Evolutionary conservation across 768 basidiomycete species (phyloP), one percentile per base, ranked within the genome.

Genomic region (Trametes villosa): DNA sequence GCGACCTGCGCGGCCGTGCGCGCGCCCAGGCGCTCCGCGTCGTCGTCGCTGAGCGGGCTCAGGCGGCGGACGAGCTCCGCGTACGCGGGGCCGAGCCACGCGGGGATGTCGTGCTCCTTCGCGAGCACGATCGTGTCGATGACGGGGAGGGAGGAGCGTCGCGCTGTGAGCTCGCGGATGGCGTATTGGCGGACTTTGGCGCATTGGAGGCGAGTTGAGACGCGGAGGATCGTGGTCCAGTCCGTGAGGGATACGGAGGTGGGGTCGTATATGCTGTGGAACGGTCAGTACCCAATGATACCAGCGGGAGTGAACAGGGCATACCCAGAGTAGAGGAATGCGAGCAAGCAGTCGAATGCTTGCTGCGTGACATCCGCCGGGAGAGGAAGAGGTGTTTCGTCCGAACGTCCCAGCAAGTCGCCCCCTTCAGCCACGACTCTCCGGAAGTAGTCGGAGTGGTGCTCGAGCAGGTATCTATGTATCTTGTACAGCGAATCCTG

Each of bases 301-400:
- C 12, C 4, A 34, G 24, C 18, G 4, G 0, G 29, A 3, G 44
- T 26, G 47, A 26, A 44, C 41, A 11, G 12, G n/a, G 63, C 76
- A 41, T 56, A 79, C 80, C 75, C 67, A 4, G 68, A 48, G 55
- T 79, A 78, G 24, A 80, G 72, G 62, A 75, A 79, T 20, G 75
- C 68, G 15, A 79, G 66, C 8, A 80, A 66, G 15, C 63, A 54
- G 56, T 79, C 78, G 46, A 80, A 79, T 30, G 76, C 76, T 0
- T 54, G 22, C 4, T 63, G 57, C 1, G 64, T 68, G 7, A 78
- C 74, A 13, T 68, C 73, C 4, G 48, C 29, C 2, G 73, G 70
- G 24, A 80, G 61, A 7, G 53, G 53, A 40, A 80, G 76, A 0
- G 79, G 71, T 15, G 57, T 63, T 1, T 77, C 75, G 33, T 78